Conservation (phyloP, 352 stramenopile species). For the Elongisporangium anandrum region DNA sequence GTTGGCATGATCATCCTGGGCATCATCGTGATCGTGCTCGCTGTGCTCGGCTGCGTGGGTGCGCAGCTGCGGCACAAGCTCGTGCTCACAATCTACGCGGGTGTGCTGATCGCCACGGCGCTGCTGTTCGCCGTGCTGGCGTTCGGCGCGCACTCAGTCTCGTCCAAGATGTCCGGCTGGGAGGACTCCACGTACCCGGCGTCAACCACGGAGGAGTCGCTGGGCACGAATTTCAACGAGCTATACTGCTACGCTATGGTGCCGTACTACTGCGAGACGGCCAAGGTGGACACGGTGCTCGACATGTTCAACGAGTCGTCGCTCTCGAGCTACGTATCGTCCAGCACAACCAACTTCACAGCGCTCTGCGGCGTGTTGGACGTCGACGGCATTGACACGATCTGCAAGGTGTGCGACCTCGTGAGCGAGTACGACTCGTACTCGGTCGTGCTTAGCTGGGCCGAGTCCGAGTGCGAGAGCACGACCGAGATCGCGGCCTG, state of each 20-base stretch:
- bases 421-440: conserved; percentile 57
- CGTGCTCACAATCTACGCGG: conserved; percentile 64
- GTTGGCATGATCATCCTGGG: conserved; percentile 66
- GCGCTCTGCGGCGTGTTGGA: conserved; percentile 39
- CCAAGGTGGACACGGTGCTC: conserved; percentile 38
- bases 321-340: conserved; percentile 30
- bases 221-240: conserved; percentile 72
- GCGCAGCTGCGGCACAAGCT: conserved; percentile 64
- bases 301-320: conserved; percentile 44
- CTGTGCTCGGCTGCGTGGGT: conserved; percentile 65
- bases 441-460: conserved; percentile 61
- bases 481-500: conserved; percentile 55
- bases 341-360: conserved; percentile 42
- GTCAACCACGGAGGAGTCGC: conserved; percentile 30
- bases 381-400: conserved; percentile 35
- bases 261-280: conserved; percentile 68
- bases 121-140: conserved; percentile 62
- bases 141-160: conserved; percentile 47
- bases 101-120: conserved; percentile 55
- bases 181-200: conserved; percentile 34
- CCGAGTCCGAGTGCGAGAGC: conserved; percentile 45
- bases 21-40: conserved; percentile 58
- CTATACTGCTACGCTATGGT: conserved; percentile 82
- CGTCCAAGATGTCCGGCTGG: conserved; percentile 57
- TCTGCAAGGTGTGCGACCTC: conserved; percentile 59